phyloP scores from a whole-genome alignment of 495 filamentous ascomycete species.

The Pyronema omphalodes region DNA sequence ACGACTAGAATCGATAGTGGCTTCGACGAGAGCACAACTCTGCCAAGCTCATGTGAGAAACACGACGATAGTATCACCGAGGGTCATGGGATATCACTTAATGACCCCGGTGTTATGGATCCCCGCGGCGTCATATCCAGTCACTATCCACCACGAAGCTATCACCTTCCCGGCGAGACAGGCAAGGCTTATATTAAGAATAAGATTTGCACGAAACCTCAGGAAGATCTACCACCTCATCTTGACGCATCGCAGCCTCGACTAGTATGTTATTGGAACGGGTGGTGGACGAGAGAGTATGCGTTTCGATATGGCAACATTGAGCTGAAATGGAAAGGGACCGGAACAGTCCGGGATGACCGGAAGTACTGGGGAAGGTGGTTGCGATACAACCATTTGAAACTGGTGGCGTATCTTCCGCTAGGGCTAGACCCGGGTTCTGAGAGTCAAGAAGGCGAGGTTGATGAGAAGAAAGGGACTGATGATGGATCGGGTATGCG shows the following conservation, averaged over 20 bases:
- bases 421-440: background rate
- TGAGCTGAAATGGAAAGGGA: constrained; percentile 16
- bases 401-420: constrained; percentile 15
- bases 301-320: constrained; percentile 8
- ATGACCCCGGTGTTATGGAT: constrained; percentile 19
- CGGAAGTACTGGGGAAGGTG: constrained; percentile 13
- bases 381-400: constrained; percentile 16
- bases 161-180: constrained; percentile 3
- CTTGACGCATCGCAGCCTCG: constrained; percentile 9
- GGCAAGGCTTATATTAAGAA: constrained; percentile 10
- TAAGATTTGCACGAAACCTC: background rate
- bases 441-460: background rate
- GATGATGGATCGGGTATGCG: background rate
- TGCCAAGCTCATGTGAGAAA: background rate
- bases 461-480: background rate
- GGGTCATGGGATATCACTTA: constrained; percentile 2
- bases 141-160: constrained; percentile 11
- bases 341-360: constrained; percentile 15
- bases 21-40: constrained; percentile 1
- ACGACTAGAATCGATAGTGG: constrained; percentile 12
- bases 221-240: constrained; percentile 7
- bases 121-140: constrained; percentile 14
- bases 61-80: background rate
- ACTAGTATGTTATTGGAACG: constrained; percentile 15
- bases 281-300: constrained; percentile 19